A percentile compares a stretch with the other conserved stretches of the same genome.
Conservation (phyloP, 352 stramenopile species). For the Discostella stelligera region DNA sequence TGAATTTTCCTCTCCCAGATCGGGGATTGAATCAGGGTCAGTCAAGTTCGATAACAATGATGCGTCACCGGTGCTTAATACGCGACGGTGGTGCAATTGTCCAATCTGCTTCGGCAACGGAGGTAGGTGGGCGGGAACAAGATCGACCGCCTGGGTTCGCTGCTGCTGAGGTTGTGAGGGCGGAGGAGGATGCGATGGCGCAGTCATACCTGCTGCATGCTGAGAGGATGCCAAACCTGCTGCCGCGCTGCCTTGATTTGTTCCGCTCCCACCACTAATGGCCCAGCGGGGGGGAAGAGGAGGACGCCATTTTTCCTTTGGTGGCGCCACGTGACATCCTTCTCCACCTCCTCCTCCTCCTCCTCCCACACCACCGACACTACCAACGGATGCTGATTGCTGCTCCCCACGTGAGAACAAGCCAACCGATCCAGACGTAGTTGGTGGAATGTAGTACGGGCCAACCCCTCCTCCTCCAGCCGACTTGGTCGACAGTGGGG, state of each 20-base stretch:
- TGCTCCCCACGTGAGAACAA: slow-evolving; percentile 27
- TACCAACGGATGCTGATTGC: not conserved
- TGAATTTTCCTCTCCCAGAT: slow-evolving; percentile 25
- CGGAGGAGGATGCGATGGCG: not conserved
- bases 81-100: slow-evolving; percentile 34
- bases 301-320: slow-evolving; percentile 32
- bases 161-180: not conserved
- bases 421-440: slow-evolving; percentile 12
- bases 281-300: slow-evolving; percentile 49
- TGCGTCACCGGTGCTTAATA: slow-evolving; percentile 44
- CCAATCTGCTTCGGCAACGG: slow-evolving; percentile 48
- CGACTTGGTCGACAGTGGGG: slow-evolving; percentile 28
- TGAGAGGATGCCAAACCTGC: slow-evolving; percentile 1
- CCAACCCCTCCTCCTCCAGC: not conserved
- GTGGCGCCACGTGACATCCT: not conserved
- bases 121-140: slow-evolving; percentile 28
- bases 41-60: slow-evolving; percentile 47
- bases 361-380: not conserved
- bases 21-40: slow-evolving; percentile 46
- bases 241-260: not conserved
- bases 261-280: slow-evolving; percentile 5
- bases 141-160: slow-evolving; percentile 23
- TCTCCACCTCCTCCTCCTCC: not conserved
- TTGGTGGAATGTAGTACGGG: not conserved
- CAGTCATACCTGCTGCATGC: not conserved